A percentile compares a stretch with the other conserved stretches of the same genome.
Evolutionary conservation across 163 green algal species (phyloP).

Genomic region (Prototheca stagnorum): DNA sequence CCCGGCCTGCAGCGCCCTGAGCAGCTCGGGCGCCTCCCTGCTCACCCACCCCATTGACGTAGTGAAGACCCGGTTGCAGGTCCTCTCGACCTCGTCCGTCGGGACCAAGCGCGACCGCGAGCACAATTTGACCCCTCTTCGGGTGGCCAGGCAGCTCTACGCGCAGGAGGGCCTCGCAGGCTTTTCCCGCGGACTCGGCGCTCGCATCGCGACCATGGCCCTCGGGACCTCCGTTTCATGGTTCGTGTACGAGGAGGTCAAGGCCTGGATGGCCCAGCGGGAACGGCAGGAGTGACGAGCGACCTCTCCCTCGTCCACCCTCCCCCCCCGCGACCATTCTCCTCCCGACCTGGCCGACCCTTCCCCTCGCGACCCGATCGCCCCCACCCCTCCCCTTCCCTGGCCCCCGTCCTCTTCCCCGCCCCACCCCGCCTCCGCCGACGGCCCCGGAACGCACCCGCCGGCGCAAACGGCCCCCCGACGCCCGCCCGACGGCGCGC

Average conservation of each 20-base stretch:
- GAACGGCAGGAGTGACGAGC: neutral
- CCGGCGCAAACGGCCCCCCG: too few relatives aligned
- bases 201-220: conserved; percentile 18
- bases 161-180: conserved; percentile 12
- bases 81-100: conserved; percentile 1
- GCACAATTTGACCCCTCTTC: neutral
- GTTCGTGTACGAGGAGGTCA: conserved; percentile 26
- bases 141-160: conserved; percentile 10
- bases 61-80: conserved; percentile 66
- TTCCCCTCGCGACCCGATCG: neutral
- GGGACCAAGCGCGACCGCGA: neutral
- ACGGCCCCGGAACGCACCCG: too few relatives aligned
- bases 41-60: conserved; percentile 64
- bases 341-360: too few relatives aligned
- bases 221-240: conserved; percentile 20
- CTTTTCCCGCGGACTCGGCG: conserved; percentile 16
- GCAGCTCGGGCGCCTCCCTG: conserved; percentile 11
- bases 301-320: too few relatives aligned
- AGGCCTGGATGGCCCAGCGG: conserved; percentile 5
- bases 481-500: too few relatives aligned
- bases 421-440: conserved; percentile 8
- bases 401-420: neutral
- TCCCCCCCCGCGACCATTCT: too few relatives aligned
- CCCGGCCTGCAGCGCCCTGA: conserved; percentile 14
- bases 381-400: neutral